phyloP scores from a whole-genome alignment of 768 basidiomycete genomes.

The Russula sp. region DNA sequence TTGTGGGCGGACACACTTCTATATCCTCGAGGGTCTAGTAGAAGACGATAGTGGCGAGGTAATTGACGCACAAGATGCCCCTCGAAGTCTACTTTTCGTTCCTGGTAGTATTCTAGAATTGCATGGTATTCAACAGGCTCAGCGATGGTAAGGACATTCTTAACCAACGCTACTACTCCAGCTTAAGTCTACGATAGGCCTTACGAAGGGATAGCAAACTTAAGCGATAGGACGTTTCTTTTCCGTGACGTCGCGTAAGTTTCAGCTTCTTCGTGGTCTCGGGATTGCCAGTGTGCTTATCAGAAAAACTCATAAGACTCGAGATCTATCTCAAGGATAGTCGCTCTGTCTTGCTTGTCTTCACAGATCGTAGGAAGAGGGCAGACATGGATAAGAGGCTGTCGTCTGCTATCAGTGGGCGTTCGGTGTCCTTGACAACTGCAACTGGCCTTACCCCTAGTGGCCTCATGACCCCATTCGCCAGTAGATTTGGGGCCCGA shows the following conservation, averaged over 20 bases:
- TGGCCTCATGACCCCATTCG: conserved; percentile 53
- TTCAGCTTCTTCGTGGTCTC: background rate
- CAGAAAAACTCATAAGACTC: conserved; percentile 46
- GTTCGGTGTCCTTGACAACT: conserved; percentile 33
- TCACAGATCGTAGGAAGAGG: conserved; percentile 64
- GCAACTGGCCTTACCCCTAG: conserved; percentile 39
- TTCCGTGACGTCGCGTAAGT: conserved; percentile 90
- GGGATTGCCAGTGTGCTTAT: background rate
- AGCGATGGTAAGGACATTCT: conserved; percentile 62
- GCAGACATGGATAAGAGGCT: conserved; percentile 57
- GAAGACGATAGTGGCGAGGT: conserved; percentile 86
- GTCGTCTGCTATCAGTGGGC: conserved; percentile 43
- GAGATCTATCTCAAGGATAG: conserved; percentile 95
- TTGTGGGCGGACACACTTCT: conserved; percentile 78
- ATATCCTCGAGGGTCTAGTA: conserved; percentile 87
- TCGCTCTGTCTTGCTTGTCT: conserved; percentile 80
- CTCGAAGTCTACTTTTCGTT: conserved; percentile 74
- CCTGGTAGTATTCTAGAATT: conserved; percentile 82
- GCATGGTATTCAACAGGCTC: conserved; percentile 74
- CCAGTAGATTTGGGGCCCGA: conserved; percentile 51
- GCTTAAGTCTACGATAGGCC: conserved; percentile 47
- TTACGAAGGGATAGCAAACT: conserved; percentile 73
- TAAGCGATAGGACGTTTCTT: conserved; percentile 78
- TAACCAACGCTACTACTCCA: background rate
- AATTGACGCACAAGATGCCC: conserved; percentile 83